A percentile compares a stretch with the other conserved stretches of the same genome.
These are phyloP conservation scores for Dentipellis sp. DNA, from an alignment of 768 basidiomycete genomes.

Conservation along the genomic window DNA sequence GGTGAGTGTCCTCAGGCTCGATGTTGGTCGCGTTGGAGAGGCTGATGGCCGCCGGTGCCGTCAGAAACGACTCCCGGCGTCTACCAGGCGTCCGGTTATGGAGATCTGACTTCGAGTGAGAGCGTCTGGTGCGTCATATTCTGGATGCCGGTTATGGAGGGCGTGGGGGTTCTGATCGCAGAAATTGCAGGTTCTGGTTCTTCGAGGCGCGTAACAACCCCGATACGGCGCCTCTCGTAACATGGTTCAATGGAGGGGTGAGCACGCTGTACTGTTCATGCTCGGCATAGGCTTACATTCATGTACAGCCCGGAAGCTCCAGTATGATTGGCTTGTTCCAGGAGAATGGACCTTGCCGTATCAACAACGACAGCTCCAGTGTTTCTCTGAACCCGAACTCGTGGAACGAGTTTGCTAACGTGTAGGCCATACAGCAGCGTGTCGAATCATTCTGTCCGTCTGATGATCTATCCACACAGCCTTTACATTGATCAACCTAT, in stretches of 20 bases:
- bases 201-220: conserved; percentile 57
- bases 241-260: conserved; percentile 57
- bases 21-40: too few species aligned
- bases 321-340: conserved; percentile 74
- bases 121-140: conserved; percentile 40
- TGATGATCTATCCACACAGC: conserved; percentile 6
- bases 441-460: not conserved
- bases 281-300: not conserved
- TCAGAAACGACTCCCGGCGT: conserved; percentile 52
- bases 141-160: not conserved
- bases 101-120: conserved; percentile 43
- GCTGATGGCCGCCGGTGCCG: too few species aligned
- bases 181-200: conserved; percentile 50
- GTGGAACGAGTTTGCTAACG: conserved; percentile 49
- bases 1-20: conserved; percentile 22
- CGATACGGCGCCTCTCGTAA: conserved; percentile 48
- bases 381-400: conserved; percentile 45
- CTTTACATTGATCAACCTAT: conserved; percentile 59
- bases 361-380: conserved; percentile 52
- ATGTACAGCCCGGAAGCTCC: conserved; percentile 27
- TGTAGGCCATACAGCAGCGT: conserved; percentile 16
- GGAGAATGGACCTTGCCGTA: conserved; percentile 83
- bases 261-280: conserved; percentile 4
- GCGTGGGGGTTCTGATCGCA: not conserved
- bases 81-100: conserved; percentile 56